Conservation (phyloP, 148 eudicot genomes). For the Rhododendron ovatum region DNA sequence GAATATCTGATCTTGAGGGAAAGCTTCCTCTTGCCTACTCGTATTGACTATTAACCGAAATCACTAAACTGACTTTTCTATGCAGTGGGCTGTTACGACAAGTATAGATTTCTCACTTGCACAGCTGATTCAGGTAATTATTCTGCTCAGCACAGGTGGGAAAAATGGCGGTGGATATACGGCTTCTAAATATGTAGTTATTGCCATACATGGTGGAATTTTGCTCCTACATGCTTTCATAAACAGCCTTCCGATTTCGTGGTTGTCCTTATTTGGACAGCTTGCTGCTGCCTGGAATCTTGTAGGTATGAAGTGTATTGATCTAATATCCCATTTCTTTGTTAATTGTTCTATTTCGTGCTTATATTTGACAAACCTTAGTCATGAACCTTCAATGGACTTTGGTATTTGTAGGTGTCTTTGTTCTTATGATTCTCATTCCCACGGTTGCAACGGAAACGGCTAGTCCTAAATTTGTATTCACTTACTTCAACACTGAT, state of each 20-base stretch:
- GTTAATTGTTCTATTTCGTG: neutral
- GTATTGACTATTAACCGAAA: neutral
- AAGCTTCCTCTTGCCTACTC: slow-evolving; percentile 1
- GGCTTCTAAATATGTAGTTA: slow-evolving; percentile 78
- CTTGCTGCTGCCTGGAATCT: slow-evolving; percentile 93
- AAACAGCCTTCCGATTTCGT: slow-evolving; percentile 82
- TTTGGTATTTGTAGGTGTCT: slow-evolving; percentile 57
- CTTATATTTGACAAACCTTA: neutral
- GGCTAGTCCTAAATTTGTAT: slow-evolving; percentile 82
- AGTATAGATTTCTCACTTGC: slow-evolving; percentile 91
- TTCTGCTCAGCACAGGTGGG: slow-evolving; percentile 92
- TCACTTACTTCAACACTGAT: slow-evolving; percentile 85
- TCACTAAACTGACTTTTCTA: slow-evolving; percentile 6
- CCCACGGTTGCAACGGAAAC: slow-evolving; percentile 75
- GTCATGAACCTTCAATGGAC: neutral
- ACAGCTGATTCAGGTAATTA: slow-evolving; percentile 78
- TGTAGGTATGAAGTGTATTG: slow-evolving; percentile 36
- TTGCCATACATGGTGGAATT: slow-evolving; percentile 68
- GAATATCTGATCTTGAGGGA: neutral
- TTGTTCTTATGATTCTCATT: slow-evolving; percentile 80
- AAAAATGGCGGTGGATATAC: slow-evolving; percentile 88
- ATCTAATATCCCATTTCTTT: neutral
- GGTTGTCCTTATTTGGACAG: slow-evolving; percentile 85
- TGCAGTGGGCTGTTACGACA: slow-evolving; percentile 98
- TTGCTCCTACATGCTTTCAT: slow-evolving; percentile 70